These are phyloP conservation scores for Escovopsis sp. DNA, from an alignment of 2,329 filamentous ascomycete genomes.

Conservation along the genomic window DNA sequence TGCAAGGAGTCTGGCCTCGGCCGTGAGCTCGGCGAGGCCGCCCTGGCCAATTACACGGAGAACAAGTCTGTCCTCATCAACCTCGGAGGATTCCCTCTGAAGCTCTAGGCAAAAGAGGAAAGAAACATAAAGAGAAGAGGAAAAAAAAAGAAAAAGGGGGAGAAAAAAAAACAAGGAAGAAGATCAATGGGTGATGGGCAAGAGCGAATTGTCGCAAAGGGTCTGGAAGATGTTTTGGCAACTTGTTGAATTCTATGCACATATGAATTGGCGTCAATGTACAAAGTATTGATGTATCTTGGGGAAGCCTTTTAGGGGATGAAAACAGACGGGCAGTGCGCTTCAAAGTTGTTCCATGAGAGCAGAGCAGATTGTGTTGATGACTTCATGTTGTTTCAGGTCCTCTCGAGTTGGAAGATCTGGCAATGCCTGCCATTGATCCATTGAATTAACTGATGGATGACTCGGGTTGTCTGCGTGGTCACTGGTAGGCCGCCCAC, in stretches of 20 bases:
- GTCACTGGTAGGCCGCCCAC: too few species aligned
- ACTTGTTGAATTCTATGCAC: too few species aligned
- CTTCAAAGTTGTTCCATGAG: neutral
- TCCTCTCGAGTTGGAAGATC: too few species aligned
- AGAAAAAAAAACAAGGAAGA: neutral
- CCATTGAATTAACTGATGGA: too few species aligned
- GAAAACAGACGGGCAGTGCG: neutral
- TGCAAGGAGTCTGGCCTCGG: slow-evolving; percentile 70
- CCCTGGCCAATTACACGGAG: slow-evolving; percentile 52
- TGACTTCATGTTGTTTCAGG: too few species aligned
- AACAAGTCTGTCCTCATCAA: slow-evolving; percentile 49
- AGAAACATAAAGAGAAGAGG: neutral
- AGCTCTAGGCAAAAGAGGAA: slow-evolving; percentile 7
- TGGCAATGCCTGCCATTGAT: too few species aligned
- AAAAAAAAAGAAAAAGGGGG: neutral
- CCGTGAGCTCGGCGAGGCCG: slow-evolving; percentile 57
- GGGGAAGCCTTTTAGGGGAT: neutral
- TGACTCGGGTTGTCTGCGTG: too few species aligned
- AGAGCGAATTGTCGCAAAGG: too few species aligned
- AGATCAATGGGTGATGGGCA: too few species aligned
- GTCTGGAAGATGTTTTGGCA: too few species aligned
- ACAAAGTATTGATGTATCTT: neutral
- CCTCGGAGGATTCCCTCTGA: slow-evolving; percentile 7
- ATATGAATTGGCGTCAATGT: neutral
- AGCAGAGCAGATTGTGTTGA: too few species aligned